Conservation (phyloP, 1,284 basidiomycete species). For the Pseudozyma hubeiensis region DNA sequence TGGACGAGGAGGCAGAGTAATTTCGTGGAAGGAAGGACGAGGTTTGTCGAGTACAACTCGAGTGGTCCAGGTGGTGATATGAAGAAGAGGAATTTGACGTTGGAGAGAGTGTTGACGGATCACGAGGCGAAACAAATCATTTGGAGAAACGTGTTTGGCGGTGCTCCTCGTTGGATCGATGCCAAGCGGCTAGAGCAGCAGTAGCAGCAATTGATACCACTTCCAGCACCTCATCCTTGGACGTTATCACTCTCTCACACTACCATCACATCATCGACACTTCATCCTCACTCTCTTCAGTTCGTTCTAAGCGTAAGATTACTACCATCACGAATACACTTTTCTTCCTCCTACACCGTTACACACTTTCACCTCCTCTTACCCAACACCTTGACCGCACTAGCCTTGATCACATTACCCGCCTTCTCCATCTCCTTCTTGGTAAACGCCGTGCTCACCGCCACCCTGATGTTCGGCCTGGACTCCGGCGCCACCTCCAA, state of each 20-base stretch:
- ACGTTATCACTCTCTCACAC: no score
- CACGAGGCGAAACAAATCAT: conserved; percentile 27
- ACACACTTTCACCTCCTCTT: conserved; percentile 35
- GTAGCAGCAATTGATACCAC: no score
- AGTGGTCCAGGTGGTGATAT: conserved; percentile 19
- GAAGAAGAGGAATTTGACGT: background rate
- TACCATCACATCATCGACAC: no score
- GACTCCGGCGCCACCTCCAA: conserved; percentile 54
- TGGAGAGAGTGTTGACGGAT: conserved; percentile 16
- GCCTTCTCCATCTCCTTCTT: conserved; percentile 94
- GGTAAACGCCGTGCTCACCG: conserved; percentile 80
- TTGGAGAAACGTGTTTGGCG: conserved; percentile 20
- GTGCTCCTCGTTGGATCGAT: conserved; percentile 31
- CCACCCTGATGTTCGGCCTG: conserved; percentile 87
- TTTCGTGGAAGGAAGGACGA: conserved; percentile 17
- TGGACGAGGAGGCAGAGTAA: conserved; percentile 16
- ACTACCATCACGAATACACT: no score
- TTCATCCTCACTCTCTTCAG: no score
- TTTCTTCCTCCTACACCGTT: no score
- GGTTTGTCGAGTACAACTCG: conserved; percentile 31
- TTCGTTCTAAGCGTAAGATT: no score
- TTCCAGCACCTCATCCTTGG: no score
- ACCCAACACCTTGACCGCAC: conserved; percentile 77
- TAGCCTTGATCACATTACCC: conserved; percentile 78
- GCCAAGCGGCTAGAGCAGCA: background rate